Base-by-base conservation (phyloP, 179 eudicot genomes). In the Actinidia chinensis region DNA sequence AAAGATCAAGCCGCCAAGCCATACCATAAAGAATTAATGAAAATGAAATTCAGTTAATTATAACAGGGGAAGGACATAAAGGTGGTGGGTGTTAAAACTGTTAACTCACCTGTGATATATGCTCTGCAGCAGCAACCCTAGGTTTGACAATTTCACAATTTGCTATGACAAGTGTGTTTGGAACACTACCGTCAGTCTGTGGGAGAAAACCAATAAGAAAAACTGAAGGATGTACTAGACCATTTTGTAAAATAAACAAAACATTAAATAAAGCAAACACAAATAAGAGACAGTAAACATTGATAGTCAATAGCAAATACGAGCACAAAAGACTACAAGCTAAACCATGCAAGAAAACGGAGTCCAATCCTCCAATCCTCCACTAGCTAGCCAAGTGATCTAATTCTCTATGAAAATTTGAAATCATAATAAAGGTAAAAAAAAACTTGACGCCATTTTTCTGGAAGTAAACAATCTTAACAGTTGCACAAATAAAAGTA, bases 101-200 rank as follows among this genome's bases (percentile, higher is more conserved):
- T 40, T 44, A 43, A 13, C 50, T 78, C 60, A 96, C 99, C 95
- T 96, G 94, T 25, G 99, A 87, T 80, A 96, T 96, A 82, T 96
- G 99, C 82, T 96, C 98, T 22, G 99, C 96, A 40, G 99, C 99
- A 75, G 99, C 99, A 82, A 95, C 97, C 83, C 99, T 89, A 73
- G 99, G 90, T 87, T 94, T 96, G 15, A 96, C 98, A 85, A 96
- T 85, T 83, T 96, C 99, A 85, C 98, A 94, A 78, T 94, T 96
- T 68, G 99, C 97, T 76, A 96, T 92, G 68, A 96, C 99, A 68
- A 96, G 89, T 60, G 99, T 96, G 80, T 96, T 96, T 74, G 97
- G 99, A 76, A 94, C 98, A 78, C 91, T 92, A 44, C 98, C 97
- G 85, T 96, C 99, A 80, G 99, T 96, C 99, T 95, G 73, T 54